Evolutionary conservation across 2,329 filamentous ascomycete genomes (phyloP), one percentile per base, ranked within the genome.

Genomic region (Alternaria sp.): DNA sequence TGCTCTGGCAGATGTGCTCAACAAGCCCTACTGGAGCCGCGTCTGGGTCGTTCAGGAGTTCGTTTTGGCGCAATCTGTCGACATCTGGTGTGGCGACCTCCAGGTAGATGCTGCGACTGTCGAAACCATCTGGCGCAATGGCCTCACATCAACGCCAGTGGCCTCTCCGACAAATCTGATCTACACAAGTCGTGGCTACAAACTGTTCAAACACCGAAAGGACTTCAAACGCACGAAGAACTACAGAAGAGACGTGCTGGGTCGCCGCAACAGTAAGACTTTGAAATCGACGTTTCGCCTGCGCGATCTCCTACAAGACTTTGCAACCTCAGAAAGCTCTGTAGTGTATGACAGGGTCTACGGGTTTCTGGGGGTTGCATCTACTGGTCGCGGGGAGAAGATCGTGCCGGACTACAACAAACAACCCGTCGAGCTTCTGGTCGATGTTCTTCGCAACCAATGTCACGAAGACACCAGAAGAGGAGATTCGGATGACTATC

Each of bases 11-110:
- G 16, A 43, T 12, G 46, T 65, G 5, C 51, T 65, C 5, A 63
- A 63, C n/a, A 63, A 60, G 20, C 44, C 60, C 4, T 66, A 66
- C 27, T 66, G 64, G 64, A 40, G 45, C 7, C 61, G 64, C 10
- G 55, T 64, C 1, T 66, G 64, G 64, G 61, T 66, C 8, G 59
- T 66, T 2, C 64, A 66, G 22, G 64, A 66, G 36, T 61, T 65
- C n/a, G 55, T 65, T 3, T n/a, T 65, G 9, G 63, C 63, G 16
- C 62, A 60, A 8, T 34, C 45, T 3, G 63, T 64, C 5, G 61
- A 63, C 1, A 65, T 65, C 5, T 65, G 63, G 63, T 65, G 63
- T 36, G 63, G 63, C 11, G 51, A 60, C 8, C 51, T 60, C 32
- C 36, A 41, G 16, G 57, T 62, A 20, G 54, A 55, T 43, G 60